These are phyloP conservation scores for Aureobasidium mangrovei DNA, from an alignment of 2,329 filamentous ascomycete species.

Conservation along the genomic window DNA sequence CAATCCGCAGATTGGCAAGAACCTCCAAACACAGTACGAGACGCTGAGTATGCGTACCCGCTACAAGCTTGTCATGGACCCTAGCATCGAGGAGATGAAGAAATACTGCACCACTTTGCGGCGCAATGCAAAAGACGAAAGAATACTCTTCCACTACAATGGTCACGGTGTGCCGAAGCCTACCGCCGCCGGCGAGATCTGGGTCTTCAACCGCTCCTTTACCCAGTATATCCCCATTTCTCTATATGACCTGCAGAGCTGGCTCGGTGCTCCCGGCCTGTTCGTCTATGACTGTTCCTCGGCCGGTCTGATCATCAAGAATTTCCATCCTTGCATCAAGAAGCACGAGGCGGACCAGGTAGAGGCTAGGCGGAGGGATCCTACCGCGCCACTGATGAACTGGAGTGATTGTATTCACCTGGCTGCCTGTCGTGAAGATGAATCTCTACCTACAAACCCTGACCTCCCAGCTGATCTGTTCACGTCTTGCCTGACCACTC, in stretches of 20 bases:
- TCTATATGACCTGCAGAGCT: constrained; percentile 86
- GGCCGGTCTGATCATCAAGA: constrained; percentile 87
- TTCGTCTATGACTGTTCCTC: constrained; percentile 98
- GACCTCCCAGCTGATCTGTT: constrained; percentile 90
- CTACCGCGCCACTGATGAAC: constrained; percentile 40
- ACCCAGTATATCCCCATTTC: constrained; percentile 98
- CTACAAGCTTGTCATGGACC: constrained; percentile 94
- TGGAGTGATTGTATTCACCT: constrained; percentile 88
- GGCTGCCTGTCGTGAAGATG: constrained; percentile 80
- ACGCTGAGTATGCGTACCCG: constrained; percentile 89
- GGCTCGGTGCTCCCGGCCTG: constrained; percentile 89
- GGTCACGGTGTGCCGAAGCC: constrained; percentile 95
- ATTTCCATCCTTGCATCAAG: constrained; percentile 88
- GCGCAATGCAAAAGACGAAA: constrained; percentile 88
- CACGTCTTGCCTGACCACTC: constrained; percentile 89
- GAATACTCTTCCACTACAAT: constrained; percentile 97
- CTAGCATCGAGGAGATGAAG: constrained; percentile 93
- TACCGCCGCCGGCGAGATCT: constrained; percentile 91
- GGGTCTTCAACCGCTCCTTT: constrained; percentile 99
- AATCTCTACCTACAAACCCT: constrained; percentile 91
- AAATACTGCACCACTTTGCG: constrained; percentile 88
- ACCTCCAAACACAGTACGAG: constrained; percentile 93
- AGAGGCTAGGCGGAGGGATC: constrained; percentile 66
- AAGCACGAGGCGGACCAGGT: constrained; percentile 88
- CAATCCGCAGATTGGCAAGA: constrained; percentile 86